Conservation (phyloP, 148 eudicot species). For the Gaultheria prostrata region DNA sequence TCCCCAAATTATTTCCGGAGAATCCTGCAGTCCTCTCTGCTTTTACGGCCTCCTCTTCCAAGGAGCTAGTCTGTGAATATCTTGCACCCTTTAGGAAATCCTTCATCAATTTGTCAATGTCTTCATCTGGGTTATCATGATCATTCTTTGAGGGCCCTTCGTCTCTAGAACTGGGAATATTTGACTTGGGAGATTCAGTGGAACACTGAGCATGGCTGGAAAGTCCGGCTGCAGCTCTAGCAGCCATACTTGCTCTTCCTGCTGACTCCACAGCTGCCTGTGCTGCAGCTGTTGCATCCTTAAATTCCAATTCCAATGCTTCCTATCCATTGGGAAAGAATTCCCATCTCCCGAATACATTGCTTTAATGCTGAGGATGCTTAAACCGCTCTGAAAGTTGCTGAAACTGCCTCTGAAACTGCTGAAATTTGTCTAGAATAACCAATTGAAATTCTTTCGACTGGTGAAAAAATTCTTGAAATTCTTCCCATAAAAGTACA, state of each 20-base stretch:
- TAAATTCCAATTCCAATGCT: constrained; percentile 72
- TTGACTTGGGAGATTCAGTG: constrained; percentile 33
- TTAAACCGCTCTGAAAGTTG: too few relatives aligned
- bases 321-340: constrained; percentile 28
- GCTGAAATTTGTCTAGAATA: background rate
- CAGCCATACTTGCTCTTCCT: constrained; percentile 89
- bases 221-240: constrained; percentile 93
- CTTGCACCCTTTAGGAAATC: constrained; percentile 21
- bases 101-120: constrained; percentile 19
- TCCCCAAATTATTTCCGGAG: constrained; percentile 16
- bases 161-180: constrained; percentile 21
- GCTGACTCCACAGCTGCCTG: constrained; percentile 97
- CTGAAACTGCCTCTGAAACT: too few relatives aligned
- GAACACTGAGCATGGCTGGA: constrained; percentile 43
- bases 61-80: constrained; percentile 22
- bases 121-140: constrained; percentile 21
- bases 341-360: constrained; percentile 35
- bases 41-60: constrained; percentile 18
- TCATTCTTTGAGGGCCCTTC: constrained; percentile 25
- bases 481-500: background rate
- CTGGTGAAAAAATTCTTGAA: background rate
- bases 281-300: constrained; percentile 91
- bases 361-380: too few relatives aligned
- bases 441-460: background rate
- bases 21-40: constrained; percentile 9